Evolutionary conservation across 495 filamentous ascomycete genomes (phyloP).

Genomic region (Copromyces sp.): DNA sequence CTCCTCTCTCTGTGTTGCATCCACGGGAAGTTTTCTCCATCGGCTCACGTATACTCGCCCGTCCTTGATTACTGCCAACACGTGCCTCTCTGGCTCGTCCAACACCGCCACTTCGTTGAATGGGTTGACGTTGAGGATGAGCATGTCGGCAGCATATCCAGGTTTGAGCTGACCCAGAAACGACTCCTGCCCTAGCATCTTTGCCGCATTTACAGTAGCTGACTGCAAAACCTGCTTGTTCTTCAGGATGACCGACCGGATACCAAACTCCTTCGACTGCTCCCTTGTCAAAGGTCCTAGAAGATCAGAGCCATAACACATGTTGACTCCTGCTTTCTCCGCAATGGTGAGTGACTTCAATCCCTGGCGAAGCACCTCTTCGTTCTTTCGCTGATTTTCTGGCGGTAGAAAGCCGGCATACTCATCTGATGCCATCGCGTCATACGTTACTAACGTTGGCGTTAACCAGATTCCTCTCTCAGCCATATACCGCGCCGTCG

Average conservation of each 20-base stretch:
- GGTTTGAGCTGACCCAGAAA: constrained; percentile 32
- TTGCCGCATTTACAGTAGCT: constrained; percentile 43
- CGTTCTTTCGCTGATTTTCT: constrained; percentile 34
- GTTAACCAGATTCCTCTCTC: constrained; percentile 38
- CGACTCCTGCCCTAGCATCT: constrained; percentile 31
- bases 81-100: not conserved
- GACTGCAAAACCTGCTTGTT: constrained; percentile 36
- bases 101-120: not conserved
- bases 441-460: constrained; percentile 44
- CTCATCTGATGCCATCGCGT: constrained; percentile 34
- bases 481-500: constrained; percentile 39
- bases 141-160: not conserved
- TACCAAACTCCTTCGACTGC: constrained; percentile 41
- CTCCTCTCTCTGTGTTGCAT: not conserved
- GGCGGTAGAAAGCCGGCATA: constrained; percentile 35
- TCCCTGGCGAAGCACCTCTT: constrained; percentile 35
- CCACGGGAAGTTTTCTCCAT: not conserved
- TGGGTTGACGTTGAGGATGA: not conserved
- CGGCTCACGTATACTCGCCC: not conserved
- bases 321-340: constrained; percentile 36
- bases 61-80: not conserved
- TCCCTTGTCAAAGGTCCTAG: constrained; percentile 35
- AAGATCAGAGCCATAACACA: constrained; percentile 48
- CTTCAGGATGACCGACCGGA: constrained; percentile 35
- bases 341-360: constrained; percentile 35